phyloP scores from a whole-genome alignment of 192 early-diverging fungal species.

The Thoreauomyces humboldtii region DNA sequence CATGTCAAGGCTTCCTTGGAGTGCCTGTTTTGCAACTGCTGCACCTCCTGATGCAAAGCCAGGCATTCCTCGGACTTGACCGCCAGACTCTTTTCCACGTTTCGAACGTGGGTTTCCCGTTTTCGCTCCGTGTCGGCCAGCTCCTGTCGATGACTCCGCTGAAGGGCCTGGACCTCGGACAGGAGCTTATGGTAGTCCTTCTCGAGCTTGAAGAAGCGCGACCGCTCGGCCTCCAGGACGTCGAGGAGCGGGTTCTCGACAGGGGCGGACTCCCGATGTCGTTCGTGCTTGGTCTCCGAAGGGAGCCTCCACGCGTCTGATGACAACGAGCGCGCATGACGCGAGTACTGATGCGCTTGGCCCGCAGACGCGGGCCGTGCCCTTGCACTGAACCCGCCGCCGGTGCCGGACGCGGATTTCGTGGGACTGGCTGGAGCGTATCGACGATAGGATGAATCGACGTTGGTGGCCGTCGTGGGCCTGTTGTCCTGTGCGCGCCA shows the following conservation, averaged over 20 bases:
- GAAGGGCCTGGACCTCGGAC: constrained; percentile 47
- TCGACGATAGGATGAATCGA: no score
- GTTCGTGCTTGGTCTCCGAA: no score
- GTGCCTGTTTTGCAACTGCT: not conserved
- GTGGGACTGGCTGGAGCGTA: no score
- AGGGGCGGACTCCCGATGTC: not conserved
- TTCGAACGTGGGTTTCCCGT: constrained; percentile 19
- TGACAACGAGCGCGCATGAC: no score
- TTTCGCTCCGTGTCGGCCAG: constrained; percentile 38
- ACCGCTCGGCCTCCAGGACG: constrained; percentile 50
- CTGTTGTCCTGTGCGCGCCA: no score
- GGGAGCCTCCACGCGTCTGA: not conserved
- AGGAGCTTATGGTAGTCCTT: constrained; percentile 44
- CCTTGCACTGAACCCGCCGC: not conserved
- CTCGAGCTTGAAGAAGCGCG: constrained; percentile 41
- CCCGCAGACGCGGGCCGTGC: not conserved
- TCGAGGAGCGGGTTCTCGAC: constrained; percentile 46
- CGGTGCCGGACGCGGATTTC: no score
- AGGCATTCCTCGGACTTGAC: constrained; percentile 40
- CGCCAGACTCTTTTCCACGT: constrained; percentile 38
- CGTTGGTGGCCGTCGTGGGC: no score
- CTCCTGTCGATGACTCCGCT: constrained; percentile 47
- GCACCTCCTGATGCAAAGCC: constrained; percentile 13
- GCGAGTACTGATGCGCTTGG: no score
- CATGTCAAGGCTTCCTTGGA: constrained; percentile 32